Evolutionary conservation across 768 basidiomycete genomes (phyloP), one percentile per base, ranked within the genome.

Genomic region (Gloeophyllum trabeum): DNA sequence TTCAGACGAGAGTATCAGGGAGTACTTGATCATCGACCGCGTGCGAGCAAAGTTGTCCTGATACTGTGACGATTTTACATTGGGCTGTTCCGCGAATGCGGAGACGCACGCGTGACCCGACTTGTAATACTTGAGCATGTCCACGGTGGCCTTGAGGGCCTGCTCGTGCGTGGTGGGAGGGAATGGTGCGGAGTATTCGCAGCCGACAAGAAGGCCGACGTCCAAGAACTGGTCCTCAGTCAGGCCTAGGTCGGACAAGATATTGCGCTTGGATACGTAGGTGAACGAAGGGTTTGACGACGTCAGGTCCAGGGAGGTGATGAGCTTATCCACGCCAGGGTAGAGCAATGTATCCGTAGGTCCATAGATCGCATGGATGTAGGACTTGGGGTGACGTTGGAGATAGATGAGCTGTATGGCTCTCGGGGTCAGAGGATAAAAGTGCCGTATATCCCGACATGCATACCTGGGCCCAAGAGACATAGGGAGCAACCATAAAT

Each of bases 401-500:
- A 99, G 79, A 67, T 97, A 98, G 49, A 93, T 84, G 57, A 99
- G 70, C 92, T 97, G 54, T 25, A 48, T 16, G 35, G 35, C 6
- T 10, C 42, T 35, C 30, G 46, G 45, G 41, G 37, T 30, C 23
- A 44, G 26, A 32, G 25, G 18, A 46, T 25, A 22, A 40, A 42
- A 19, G n/a, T 35, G 35, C 22, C 34, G 24, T 41, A 30, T 36
- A 37, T 43, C 35, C 35, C 22, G 23, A 34, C 43, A 26, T 34
- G 70, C 83, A 52, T 56, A 93, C 93, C 76, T 98, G 94, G 35
- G 94, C 86, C 82, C 88, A 91, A 25, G 92, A 83, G 41, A 89
- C 69, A 61, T 98, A 98, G 7, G 96, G 96, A 36, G 96, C 93
- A 45, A 97, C 81, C 37, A 98, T 73, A 57, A 92, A 98, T 63